phyloP scores from a whole-genome alignment of 2,329 filamentous ascomycete species.

The Orbilia quercus region DNA sequence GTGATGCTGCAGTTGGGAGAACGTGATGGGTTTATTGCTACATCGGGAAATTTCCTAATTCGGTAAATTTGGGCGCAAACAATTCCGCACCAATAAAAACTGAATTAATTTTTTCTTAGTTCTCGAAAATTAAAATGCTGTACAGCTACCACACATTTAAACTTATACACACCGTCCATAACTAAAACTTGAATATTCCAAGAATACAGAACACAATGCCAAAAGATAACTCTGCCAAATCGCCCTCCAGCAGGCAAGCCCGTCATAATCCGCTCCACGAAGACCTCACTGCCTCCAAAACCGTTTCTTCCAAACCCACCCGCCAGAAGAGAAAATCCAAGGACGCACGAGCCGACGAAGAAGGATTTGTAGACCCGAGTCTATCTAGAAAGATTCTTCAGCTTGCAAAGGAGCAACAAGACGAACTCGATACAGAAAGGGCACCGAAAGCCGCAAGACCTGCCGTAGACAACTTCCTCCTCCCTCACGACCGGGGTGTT shows the following conservation, averaged over 20 bases:
- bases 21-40: constrained; percentile 47
- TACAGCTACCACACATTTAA: too few relatives aligned
- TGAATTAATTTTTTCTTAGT: background rate
- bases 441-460: constrained; percentile 54
- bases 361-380: constrained; percentile 84
- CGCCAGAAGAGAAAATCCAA: constrained; percentile 73
- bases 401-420: constrained; percentile 77
- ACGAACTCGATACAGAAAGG: constrained; percentile 56
- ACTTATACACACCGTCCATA: too few relatives aligned
- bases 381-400: constrained; percentile 88
- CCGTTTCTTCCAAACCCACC: constrained; percentile 75
- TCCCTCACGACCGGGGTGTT: constrained; percentile 43
- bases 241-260: constrained; percentile 64
- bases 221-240: constrained; percentile 50
- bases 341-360: constrained; percentile 70
- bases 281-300: constrained; percentile 75
- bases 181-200: too few relatives aligned
- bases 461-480: constrained; percentile 56
- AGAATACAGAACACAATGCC: constrained; percentile 46
- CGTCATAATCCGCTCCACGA: constrained; percentile 92
- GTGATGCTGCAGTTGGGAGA: constrained; percentile 25
- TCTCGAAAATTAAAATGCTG: too few relatives aligned
- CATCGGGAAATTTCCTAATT: constrained; percentile 36
- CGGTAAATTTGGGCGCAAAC: constrained; percentile 40
- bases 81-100: too few relatives aligned